Conservation (phyloP, 1,284 basidiomycete species). For the Fistulinella cinereoalba region DNA sequence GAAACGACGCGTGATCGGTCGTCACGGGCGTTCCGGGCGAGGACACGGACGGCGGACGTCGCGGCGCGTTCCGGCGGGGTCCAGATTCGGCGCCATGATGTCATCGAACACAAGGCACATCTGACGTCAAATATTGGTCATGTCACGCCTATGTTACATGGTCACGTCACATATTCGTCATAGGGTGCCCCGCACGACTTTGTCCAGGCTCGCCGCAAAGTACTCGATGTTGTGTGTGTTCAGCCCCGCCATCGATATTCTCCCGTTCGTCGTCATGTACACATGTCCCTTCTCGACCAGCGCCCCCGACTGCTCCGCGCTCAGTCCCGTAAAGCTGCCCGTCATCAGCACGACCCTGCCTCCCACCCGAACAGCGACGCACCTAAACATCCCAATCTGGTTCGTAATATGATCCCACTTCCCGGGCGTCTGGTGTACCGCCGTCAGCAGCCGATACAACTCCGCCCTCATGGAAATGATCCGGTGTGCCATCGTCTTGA, state of each 20-base stretch:
- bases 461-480: conserved; percentile 89
- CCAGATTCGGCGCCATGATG: conserved; percentile 29
- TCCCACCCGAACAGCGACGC: conserved; percentile 27
- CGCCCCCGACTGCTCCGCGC: conserved; percentile 62
- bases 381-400: conserved; percentile 95
- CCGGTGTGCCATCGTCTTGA: conserved; percentile 87
- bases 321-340: conserved; percentile 77
- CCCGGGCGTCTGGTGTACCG: conserved; percentile 87
- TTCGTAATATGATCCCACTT: conserved; percentile 88
- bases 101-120: conserved; percentile 17
- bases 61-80: conserved; percentile 29
- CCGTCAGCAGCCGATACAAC: conserved; percentile 74
- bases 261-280: conserved; percentile 84
- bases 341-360: conserved; percentile 6
- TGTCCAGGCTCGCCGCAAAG: conserved; percentile 75
- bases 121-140: conserved; percentile 35
- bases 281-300: conserved; percentile 80
- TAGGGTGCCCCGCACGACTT: conserved; percentile 58
- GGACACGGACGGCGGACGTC: conserved; percentile 19
- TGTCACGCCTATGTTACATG: background rate
- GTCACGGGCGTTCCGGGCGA: conserved; percentile 13
- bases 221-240: conserved; percentile 74
- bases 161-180: conserved; percentile 27
- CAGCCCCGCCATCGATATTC: conserved; percentile 61
- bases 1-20: conserved; percentile 22